phyloP scores from a whole-genome alignment of 2,329 filamentous ascomycete genomes.

The Scopulariopsis brevicaulis region DNA sequence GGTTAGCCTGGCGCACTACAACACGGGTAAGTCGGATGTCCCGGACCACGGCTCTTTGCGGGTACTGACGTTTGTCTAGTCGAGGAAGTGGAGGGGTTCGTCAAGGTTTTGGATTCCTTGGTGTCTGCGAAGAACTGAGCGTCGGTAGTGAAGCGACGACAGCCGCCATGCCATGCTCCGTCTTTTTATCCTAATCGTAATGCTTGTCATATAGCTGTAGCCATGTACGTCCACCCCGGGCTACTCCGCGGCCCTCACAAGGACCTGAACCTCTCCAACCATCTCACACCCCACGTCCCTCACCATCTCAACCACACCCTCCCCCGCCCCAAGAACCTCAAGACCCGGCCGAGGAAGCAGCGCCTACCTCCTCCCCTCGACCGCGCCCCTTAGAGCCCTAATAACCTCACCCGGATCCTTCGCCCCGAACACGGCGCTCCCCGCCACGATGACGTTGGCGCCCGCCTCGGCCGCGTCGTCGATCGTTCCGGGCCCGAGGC shows the following conservation, averaged over 20 bases:
- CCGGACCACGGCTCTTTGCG: slow-evolving; percentile 13
- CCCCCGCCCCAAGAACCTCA: neutral
- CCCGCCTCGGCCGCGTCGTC: slow-evolving; percentile 90
- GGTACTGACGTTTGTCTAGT: slow-evolving; percentile 21
- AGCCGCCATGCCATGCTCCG: neutral
- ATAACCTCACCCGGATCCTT: slow-evolving; percentile 84
- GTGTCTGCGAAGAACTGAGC: slow-evolving; percentile 1
- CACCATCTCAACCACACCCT: neutral
- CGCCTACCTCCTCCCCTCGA: slow-evolving; percentile 40
- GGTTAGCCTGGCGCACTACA: slow-evolving; percentile 65
- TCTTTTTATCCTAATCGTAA: neutral
- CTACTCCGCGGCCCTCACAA: neutral
- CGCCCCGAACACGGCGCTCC: slow-evolving; percentile 90
- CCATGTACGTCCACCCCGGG: neutral
- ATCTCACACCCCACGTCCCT: neutral
- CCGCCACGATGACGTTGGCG: slow-evolving; percentile 95
- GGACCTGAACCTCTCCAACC: neutral
- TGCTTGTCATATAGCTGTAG: neutral
- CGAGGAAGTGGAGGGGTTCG: slow-evolving; percentile 42
- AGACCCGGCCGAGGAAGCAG: neutral
- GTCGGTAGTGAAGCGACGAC: neutral
- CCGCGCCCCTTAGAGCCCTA: slow-evolving; percentile 63
- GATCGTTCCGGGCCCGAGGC: slow-evolving; percentile 77
- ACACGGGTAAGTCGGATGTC: slow-evolving; percentile 36
- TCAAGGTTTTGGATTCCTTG: slow-evolving; percentile 37